Conservation (phyloP, 805 yeast genomes). For the Kregervanrija pseudodelftensis region DNA sequence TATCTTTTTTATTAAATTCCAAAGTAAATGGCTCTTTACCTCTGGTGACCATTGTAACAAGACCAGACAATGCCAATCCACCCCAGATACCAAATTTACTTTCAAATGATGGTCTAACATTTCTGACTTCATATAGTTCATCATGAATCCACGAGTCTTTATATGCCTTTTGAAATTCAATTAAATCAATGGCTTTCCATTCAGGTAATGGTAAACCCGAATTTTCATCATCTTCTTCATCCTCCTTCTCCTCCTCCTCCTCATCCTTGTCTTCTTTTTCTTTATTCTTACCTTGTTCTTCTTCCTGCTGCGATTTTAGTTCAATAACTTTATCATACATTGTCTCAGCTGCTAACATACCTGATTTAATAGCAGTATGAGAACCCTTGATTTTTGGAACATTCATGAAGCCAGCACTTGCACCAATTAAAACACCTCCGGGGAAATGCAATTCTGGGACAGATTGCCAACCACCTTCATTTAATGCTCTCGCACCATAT, state of each 20-base stretch:
- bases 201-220: slow-evolving; percentile 27
- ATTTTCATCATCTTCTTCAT: slow-evolving; percentile 34
- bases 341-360: slow-evolving; percentile 88
- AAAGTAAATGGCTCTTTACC: slow-evolving; percentile 91
- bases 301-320: slow-evolving; percentile 35
- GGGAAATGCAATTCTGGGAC: slow-evolving; percentile 89
- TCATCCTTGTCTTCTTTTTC: slow-evolving; percentile 31
- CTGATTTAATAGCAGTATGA: slow-evolving; percentile 95
- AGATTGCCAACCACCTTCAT: slow-evolving; percentile 95
- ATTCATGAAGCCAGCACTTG: slow-evolving; percentile 93
- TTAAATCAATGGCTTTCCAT: slow-evolving; percentile 42
- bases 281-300: slow-evolving; percentile 31
- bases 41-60: slow-evolving; percentile 67
- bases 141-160: slow-evolving; percentile 78
- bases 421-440: slow-evolving; percentile 94
- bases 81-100: slow-evolving; percentile 68
- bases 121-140: slow-evolving; percentile 80
- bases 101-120: slow-evolving; percentile 87
- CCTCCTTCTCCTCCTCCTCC: slow-evolving; percentile 35
- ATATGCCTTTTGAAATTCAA: slow-evolving; percentile 55
- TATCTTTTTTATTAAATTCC: slow-evolving; percentile 57
- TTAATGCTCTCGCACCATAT: slow-evolving; percentile 92
- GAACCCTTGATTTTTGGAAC: slow-evolving; percentile 98
- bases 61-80: slow-evolving; percentile 79
- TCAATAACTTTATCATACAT: slow-evolving; percentile 47